phyloP scores from a whole-genome alignment of 306 rosid species.

The Cicer arietinum region DNA sequence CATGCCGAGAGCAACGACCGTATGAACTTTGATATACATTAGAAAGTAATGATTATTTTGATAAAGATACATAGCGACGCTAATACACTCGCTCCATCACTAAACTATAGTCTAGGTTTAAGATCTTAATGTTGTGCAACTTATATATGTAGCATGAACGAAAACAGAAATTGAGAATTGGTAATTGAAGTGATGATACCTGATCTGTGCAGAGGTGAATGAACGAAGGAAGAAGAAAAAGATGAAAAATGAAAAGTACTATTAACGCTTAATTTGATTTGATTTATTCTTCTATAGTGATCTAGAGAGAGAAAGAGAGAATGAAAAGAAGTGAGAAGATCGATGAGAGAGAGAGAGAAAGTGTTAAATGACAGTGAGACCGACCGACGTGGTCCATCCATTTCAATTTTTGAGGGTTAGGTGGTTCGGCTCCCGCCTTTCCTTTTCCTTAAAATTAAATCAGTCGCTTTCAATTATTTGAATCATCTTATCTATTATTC shows the following conservation, averaged over 20 bases:
- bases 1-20: too few species aligned
- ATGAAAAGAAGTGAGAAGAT: background rate
- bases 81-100: background rate
- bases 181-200: background rate
- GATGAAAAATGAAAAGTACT: background rate
- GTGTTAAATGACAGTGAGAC: slow-evolving; percentile 1
- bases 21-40: too few species aligned
- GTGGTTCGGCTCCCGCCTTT: slow-evolving; percentile 19
- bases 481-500: too few species aligned
- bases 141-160: background rate
- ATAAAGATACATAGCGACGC: background rate
- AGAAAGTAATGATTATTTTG: background rate
- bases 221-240: background rate
- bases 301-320: background rate
- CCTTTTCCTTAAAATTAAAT: background rate
- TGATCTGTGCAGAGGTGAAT: background rate
- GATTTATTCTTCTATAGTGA: background rate
- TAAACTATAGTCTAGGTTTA: background rate
- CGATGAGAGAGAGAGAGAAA: background rate
- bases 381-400: background rate
- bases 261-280: too few species aligned
- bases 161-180: background rate
- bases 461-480: too few species aligned
- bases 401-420: background rate
- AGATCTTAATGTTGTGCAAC: background rate